Conservation (phyloP, 768 basidiomycete genomes). For the Agaricus sinodeliciosus region DNA sequence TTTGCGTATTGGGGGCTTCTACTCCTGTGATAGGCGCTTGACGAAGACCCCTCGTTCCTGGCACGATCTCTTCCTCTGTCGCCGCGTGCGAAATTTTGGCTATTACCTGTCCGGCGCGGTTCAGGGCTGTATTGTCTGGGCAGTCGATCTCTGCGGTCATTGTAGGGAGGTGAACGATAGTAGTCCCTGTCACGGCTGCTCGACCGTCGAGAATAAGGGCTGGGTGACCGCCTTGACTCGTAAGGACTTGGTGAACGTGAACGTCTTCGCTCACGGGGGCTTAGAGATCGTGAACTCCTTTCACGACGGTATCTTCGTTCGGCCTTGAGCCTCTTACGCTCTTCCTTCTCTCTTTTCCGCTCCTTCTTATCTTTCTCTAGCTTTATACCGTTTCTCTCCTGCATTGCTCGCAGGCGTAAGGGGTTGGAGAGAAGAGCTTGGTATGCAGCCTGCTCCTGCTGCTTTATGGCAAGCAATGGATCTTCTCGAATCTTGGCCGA, state of each 20-base stretch:
- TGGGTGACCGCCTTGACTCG: constrained; percentile 6
- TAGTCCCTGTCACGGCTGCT: constrained; percentile 29
- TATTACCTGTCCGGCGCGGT: constrained; percentile 23
- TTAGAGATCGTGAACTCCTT: constrained; percentile 17
- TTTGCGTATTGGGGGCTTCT: constrained; percentile 19
- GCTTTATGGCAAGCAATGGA: constrained; percentile 94
- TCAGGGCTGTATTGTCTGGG: constrained; percentile 27
- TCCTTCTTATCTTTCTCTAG: constrained; percentile 73
- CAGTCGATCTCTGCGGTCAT: constrained; percentile 19
- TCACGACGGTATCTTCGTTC: constrained; percentile 27
- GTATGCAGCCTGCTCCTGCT: constrained; percentile 92
- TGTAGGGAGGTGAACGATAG: constrained; percentile 25
- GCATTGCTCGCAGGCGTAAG: constrained; percentile 73
- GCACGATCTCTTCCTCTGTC: constrained; percentile 19
- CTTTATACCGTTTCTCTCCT: constrained; percentile 76
- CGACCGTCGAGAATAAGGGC: constrained; percentile 33
- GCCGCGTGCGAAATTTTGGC: constrained; percentile 19
- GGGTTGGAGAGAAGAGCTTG: constrained; percentile 84
- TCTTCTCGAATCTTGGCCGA: constrained; percentile 96
- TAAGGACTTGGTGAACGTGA: constrained; percentile 3
- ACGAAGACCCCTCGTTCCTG: constrained; percentile 24
- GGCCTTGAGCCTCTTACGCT: constrained; percentile 35
- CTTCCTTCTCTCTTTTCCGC: constrained; percentile 43
- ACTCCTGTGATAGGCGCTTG: constrained; percentile 17
- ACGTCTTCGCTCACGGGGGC: constrained; percentile 12